A percentile compares a stretch with the other conserved stretches of the same genome.
phyloP scores from a whole-genome alignment of 352 stramenopile genomes.

The Stephanocyclus meneghinianus region DNA sequence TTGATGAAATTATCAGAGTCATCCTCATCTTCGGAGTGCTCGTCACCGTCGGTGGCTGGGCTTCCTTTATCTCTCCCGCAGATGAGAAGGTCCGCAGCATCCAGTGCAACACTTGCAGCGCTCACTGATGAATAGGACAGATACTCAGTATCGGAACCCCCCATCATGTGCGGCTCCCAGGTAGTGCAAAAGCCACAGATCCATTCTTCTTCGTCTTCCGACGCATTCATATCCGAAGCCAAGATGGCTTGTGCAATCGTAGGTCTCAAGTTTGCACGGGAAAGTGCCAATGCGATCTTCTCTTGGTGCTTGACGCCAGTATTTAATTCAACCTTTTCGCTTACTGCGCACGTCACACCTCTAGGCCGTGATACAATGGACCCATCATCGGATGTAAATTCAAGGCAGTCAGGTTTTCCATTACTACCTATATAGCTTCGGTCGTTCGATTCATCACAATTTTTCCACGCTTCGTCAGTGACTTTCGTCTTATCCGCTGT shows the following conservation, averaged over 20 bases:
- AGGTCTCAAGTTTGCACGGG: constrained; percentile 15
- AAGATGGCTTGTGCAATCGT: not conserved
- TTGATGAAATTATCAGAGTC: constrained; percentile 28
- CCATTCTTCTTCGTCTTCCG: not conserved
- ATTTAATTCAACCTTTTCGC: constrained; percentile 9
- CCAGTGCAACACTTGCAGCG: constrained; percentile 46
- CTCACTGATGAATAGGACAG: constrained; percentile 13
- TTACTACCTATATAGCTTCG: not conserved
- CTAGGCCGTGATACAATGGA: not conserved
- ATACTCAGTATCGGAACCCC: not conserved
- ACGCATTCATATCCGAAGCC: constrained; percentile 2
- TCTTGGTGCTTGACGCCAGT: constrained; percentile 32
- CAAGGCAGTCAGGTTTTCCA: constrained; percentile 20
- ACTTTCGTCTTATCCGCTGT: no score
- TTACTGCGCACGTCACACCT: not conserved
- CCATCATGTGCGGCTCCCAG: constrained; percentile 18
- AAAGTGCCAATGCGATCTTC: constrained; percentile 35
- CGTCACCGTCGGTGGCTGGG: constrained; percentile 22
- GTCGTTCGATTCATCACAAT: not conserved
- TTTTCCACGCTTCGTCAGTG: not conserved
- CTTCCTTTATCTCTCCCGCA: constrained; percentile 55
- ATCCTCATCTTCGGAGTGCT: constrained; percentile 14
- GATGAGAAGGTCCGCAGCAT: constrained; percentile 62
- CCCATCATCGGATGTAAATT: constrained; percentile 24
- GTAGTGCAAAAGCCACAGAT: constrained; percentile 14